Conservation (phyloP, 768 basidiomycete genomes). For the Candolleomyces aberdarensis region DNA sequence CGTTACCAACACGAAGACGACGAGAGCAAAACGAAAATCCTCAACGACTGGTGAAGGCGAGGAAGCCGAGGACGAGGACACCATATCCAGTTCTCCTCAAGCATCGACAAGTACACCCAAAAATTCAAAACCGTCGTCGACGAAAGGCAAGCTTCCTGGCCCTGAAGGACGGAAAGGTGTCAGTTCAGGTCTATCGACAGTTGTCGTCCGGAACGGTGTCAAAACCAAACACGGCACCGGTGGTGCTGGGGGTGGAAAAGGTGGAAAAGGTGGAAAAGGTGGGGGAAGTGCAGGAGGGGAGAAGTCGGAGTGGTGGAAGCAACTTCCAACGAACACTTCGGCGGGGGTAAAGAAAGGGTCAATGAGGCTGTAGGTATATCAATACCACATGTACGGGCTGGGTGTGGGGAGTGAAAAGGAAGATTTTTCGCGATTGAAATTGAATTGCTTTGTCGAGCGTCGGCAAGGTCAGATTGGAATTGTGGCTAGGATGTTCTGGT, state of each 20-base stretch:
- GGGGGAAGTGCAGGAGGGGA: slow-evolving; percentile 3
- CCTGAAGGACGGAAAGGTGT: slow-evolving; percentile 61
- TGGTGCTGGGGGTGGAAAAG: background rate
- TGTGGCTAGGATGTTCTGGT: too few relatives aligned
- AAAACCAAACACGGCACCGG: slow-evolving; percentile 6
- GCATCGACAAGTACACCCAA: background rate
- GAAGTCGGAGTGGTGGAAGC: slow-evolving; percentile 46
- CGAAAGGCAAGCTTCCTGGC: slow-evolving; percentile 4
- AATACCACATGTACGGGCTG: too few relatives aligned
- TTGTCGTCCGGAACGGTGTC: slow-evolving; percentile 33
- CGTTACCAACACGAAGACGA: slow-evolving; percentile 6
- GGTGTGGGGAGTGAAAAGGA: too few relatives aligned
- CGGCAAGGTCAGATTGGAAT: too few relatives aligned
- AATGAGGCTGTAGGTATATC: slow-evolving; percentile 8
- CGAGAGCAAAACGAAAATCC: slow-evolving; percentile 12
- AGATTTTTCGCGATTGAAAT: too few relatives aligned
- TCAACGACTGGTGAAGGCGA: slow-evolving; percentile 5
- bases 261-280: background rate
- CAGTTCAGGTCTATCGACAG: slow-evolving; percentile 58
- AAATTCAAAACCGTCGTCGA: slow-evolving; percentile 4
- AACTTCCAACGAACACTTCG: slow-evolving; percentile 21
- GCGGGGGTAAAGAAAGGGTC: slow-evolving; percentile 18
- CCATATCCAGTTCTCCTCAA: background rate
- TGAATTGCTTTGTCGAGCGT: too few relatives aligned
- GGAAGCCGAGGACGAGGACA: slow-evolving; percentile 11